Evolutionary conservation across 345 rosid species (phyloP).

Genomic region (Corchorus olitorius): DNA sequence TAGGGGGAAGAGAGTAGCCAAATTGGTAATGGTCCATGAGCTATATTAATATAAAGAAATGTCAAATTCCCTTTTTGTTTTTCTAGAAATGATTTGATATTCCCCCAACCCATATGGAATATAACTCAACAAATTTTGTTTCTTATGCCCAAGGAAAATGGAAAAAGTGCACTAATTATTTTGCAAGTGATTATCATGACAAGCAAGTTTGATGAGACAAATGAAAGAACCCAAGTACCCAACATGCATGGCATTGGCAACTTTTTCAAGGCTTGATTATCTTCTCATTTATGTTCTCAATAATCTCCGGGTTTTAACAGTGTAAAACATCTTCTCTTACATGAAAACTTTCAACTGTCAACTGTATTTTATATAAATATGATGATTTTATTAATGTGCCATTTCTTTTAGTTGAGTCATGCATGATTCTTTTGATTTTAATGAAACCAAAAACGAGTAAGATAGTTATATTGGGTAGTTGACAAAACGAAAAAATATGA

Average conservation of each 20-base stretch:
- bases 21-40: background rate
- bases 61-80: background rate
- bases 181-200: background rate
- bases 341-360: conserved; percentile 1
- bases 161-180: background rate
- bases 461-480: background rate
- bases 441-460: background rate
- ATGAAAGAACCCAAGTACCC: background rate
- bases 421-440: background rate
- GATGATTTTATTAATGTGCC: background rate
- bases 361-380: background rate
- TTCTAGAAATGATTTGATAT: conserved; percentile 4
- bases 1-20: background rate
- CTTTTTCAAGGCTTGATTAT: background rate
- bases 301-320: background rate
- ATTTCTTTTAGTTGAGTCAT: conserved; percentile 5
- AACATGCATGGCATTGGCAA: background rate
- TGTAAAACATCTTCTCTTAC: background rate
- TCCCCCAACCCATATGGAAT: background rate
- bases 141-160: background rate
- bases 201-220: conserved; percentile 1
- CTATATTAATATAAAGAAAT: background rate
- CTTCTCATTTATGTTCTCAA: background rate
- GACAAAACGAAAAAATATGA: background rate
- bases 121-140: background rate